Percentiles rank a stretch among this genome's conserved stretches.
Evolutionary conservation across 306 rosid species (phyloP).

Genomic region (Comarum palustre): DNA sequence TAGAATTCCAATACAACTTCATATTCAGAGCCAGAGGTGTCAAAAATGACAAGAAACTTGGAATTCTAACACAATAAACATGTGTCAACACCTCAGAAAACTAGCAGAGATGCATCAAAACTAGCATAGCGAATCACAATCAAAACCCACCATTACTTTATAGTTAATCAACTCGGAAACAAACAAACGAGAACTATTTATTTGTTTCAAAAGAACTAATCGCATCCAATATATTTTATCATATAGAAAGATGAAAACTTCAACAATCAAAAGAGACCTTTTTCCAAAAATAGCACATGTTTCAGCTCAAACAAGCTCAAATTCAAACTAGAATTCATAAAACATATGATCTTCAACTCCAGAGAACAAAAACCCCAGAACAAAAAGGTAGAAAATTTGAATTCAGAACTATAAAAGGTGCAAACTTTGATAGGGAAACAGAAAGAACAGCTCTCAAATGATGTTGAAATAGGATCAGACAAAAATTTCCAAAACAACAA

Average conservation of each 20-base stretch:
- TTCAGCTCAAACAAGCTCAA: constrained; percentile 7
- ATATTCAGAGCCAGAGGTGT: constrained; percentile 1
- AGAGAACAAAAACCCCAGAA: background rate
- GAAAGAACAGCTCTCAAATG: background rate
- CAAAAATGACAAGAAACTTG: constrained; percentile 24
- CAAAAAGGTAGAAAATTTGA: background rate
- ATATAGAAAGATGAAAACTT: background rate
- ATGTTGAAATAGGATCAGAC: too few species aligned
- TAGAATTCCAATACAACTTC: constrained; percentile 22
- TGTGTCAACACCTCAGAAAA: constrained; percentile 25
- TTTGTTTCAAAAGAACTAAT: background rate
- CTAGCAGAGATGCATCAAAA: constrained; percentile 27
- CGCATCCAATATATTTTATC: background rate
- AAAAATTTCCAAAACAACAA: background rate
- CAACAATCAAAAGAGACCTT: background rate
- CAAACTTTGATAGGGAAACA: background rate
- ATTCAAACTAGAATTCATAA: background rate
- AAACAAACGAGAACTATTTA: constrained; percentile 16
- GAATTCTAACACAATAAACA: constrained; percentile 26
- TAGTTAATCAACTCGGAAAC: background rate
- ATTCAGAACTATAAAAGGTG: background rate
- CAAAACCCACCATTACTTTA: background rate
- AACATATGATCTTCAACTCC: background rate
- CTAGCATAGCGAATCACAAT: constrained; percentile 5
- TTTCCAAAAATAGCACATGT: background rate